Evolutionary conservation across 768 basidiomycete genomes (phyloP).

Genomic region (Suillus tomentosus): DNA sequence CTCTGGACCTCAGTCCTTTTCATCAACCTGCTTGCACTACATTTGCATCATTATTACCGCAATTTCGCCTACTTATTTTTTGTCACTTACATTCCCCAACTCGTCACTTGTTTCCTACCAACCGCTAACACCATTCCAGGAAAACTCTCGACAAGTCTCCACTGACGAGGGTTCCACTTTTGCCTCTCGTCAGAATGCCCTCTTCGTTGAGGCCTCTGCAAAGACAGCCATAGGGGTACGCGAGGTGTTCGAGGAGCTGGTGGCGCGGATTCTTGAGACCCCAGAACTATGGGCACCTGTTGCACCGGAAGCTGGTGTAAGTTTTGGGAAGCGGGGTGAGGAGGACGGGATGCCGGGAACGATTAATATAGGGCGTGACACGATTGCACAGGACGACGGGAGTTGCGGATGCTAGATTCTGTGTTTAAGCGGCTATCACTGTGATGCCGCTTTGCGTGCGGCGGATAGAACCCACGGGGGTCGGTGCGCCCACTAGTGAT

Average conservation of each 20-base stretch:
- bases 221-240: slow-evolving; percentile 87
- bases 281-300: slow-evolving; percentile 73
- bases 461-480: not conserved
- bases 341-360: slow-evolving; percentile 44
- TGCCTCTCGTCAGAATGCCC: slow-evolving; percentile 75
- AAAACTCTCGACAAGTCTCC: slow-evolving; percentile 87
- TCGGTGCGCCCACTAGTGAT: not conserved
- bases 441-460: not conserved
- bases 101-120: not conserved
- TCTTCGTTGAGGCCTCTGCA: slow-evolving; percentile 92
- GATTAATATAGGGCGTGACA: slow-evolving; percentile 34
- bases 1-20: not conserved
- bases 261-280: slow-evolving; percentile 79
- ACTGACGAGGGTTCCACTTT: slow-evolving; percentile 78
- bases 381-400: not conserved
- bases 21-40: not conserved
- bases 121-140: slow-evolving; percentile 44
- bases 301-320: slow-evolving; percentile 19
- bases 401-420: not conserved
- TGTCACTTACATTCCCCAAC: not conserved
- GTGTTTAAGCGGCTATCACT: not conserved
- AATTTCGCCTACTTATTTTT: not conserved
- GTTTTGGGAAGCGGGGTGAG: slow-evolving; percentile 14
- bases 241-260: slow-evolving; percentile 77
- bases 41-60: not conserved